Evolutionary conservation across 2,329 filamentous ascomycete species (phyloP), one percentile per base, ranked within the genome.

Genomic region (Fusarium citri): DNA sequence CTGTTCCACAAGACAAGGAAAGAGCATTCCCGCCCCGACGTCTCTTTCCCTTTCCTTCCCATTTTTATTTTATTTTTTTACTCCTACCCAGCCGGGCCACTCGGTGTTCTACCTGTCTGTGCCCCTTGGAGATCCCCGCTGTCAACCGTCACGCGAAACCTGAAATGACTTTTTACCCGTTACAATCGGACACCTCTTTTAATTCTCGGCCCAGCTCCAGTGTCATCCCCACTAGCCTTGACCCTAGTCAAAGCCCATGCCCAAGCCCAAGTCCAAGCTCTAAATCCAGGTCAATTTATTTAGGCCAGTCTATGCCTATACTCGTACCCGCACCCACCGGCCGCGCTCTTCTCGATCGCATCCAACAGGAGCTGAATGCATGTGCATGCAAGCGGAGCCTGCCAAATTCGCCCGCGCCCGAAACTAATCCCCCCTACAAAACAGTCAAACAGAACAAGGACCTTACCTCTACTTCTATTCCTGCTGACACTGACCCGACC

Each of bases 361-460:
- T 69, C 31, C 30, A 55, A 22, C 25, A 53, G 30, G 43, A 65
- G 20, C 37, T 68, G 25, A 30, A 31, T 25, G 31, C 22, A 20
- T 65, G 48, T 25, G 31, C 22, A 20, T 65, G 48, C 30, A 42
- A 37, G 43, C 40, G 37, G 28, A 43, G 23, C 11, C 22, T 57
- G 31, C 45, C 41, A 40, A 43, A 50, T 20, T 25, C 49, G 40
- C 31, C 23, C 25, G n/a, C 49, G 49, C 31, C 49, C 49, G 31
- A 51, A 34, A 34, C 37, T 41, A 51, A 26, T 37, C 16, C 31
- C 49, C 23, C 34, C 31, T 14, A 31, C 28, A 49, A 31, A 47
- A n/a, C 30, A 22, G 14, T 26, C 12, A 34, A 34, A 34, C 31
- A 34, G 9, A 8, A 34, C 31, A 26, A 25, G 15, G 23, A 14